Evolutionary conservation across 75 land plant genomes (phyloP).

Genomic region (Picea sitchensis): DNA sequence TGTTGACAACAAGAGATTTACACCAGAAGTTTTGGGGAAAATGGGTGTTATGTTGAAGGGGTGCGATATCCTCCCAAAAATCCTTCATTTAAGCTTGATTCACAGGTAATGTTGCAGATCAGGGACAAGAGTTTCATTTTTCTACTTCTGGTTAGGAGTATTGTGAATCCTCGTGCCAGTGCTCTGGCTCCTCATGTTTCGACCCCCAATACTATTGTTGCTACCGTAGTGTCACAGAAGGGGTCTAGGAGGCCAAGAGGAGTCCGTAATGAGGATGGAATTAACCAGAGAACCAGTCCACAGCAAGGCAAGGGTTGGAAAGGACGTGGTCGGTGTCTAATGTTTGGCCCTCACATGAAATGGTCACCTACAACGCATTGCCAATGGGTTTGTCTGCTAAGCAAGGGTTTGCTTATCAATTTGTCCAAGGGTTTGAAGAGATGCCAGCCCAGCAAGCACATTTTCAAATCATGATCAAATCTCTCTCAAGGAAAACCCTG

Average conservation of each 20-base stretch:
- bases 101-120: slow-evolving; percentile 90
- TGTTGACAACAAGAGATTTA: slow-evolving; percentile 80
- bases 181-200: slow-evolving; percentile 4
- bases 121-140: slow-evolving; percentile 96
- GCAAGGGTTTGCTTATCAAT: not conserved
- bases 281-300: slow-evolving; percentile 11
- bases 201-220: not conserved
- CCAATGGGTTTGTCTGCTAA: not conserved
- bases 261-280: slow-evolving; percentile 10
- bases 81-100: slow-evolving; percentile 84
- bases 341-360: slow-evolving; percentile 7
- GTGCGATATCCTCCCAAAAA: slow-evolving; percentile 72
- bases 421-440: not conserved
- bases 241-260: slow-evolving; percentile 19
- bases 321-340: slow-evolving; percentile 8
- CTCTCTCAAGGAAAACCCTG: too few relatives aligned
- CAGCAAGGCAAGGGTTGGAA: not conserved
- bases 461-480: too few relatives aligned
- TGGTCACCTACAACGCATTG: not conserved
- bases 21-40: slow-evolving; percentile 87
- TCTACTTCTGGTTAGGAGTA: slow-evolving; percentile 65
- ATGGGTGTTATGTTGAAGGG: slow-evolving; percentile 91
- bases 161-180: slow-evolving; percentile 22
- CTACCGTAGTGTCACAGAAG: slow-evolving; percentile 14
- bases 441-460: too few relatives aligned